Base-by-base conservation (phyloP, 2,329 filamentous ascomycete genomes). In the Trichoderma sp. region DNA sequence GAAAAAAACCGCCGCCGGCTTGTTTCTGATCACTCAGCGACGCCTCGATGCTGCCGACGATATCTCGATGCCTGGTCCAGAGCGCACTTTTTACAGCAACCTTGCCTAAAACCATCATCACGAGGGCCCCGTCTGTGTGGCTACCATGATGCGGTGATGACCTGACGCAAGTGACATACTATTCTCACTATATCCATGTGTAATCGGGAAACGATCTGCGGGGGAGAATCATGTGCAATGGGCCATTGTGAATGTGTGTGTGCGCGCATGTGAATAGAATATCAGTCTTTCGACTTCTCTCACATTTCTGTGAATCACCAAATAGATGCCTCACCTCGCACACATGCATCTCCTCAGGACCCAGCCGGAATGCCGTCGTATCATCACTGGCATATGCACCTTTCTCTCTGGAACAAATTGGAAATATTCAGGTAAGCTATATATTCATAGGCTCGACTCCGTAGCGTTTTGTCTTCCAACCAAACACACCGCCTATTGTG, bases 71-170 rank as follows among this genome's bases (percentile, higher is more conserved):
- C 72, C 84, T 85, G 83, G 88, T 88, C 87, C 79, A 90, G 88
- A 90, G 78, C 75, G 83, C 87, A 81, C 80, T 80, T 79, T 75
- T 78, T 34, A 55, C 34, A 55, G 81, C 80, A 84, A 86, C 86
- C 83, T 88, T 89, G 86, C 83, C 84, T 86, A 90, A 90, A 90
- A 90, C 88, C 88, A 89, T 90, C 82, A 85, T 88, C 87, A 88
- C 86, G 88, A 90, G 88, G 87, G 88, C 87, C 88, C 86, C 86
- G 43, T 85, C 81, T 62, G 86, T 80, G 86, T 82, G 87, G 87
- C 86, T 84, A 78, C 87, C 88, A 90, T 89, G 88, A 90, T 88
- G 84, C 86, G 88, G 77, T 88, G 88, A 90, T 90, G 87, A 90
- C 88, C 88, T 89, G 85, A 88, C 84, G 85, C 87, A 88, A 88